Conservation (phyloP, 495 filamentous ascomycete genomes). For the Hypoxylon subgilvum region DNA sequence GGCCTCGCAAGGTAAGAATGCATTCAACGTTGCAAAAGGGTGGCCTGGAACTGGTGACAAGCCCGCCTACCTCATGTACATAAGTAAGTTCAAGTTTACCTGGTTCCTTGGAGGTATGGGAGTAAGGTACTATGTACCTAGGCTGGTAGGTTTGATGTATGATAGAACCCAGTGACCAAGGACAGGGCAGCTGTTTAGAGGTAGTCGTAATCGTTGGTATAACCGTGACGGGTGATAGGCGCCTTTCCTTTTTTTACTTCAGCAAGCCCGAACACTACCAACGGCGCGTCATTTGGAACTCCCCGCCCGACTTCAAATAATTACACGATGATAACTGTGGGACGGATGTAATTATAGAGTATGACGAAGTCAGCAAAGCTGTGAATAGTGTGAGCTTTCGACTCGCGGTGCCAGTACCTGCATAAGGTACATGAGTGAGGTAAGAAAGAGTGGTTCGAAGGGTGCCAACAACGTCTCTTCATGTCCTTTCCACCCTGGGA, state of each 20-base stretch:
- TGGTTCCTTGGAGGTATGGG: neutral
- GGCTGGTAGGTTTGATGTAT: neutral
- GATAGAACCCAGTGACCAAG: slow-evolving; percentile 1
- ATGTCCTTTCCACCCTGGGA: neutral
- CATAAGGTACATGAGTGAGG: neutral
- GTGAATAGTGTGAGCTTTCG: neutral
- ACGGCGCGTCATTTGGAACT: slow-evolving; percentile 13
- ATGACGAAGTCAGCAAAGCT: slow-evolving; percentile 12
- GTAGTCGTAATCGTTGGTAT: neutral
- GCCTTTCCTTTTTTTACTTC: slow-evolving; percentile 3
- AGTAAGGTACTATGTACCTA: neutral
- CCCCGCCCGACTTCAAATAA: slow-evolving; percentile 15
- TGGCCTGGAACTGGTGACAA: too few relatives aligned
- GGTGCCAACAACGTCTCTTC: slow-evolving; percentile 22
- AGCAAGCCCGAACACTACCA: slow-evolving; percentile 9
- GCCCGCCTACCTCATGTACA: neutral
- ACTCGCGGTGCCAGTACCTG: neutral
- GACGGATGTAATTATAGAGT: slow-evolving; percentile 11
- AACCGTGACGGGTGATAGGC: neutral
- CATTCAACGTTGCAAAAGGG: too few relatives aligned
- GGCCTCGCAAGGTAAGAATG: too few relatives aligned
- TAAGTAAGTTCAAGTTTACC: neutral
- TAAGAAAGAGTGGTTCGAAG: neutral
- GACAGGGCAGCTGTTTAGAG: neutral
- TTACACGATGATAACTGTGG: slow-evolving; percentile 6